Evolutionary conservation across 768 basidiomycete genomes (phyloP).

Genomic region (Galerina sulciceps): DNA sequence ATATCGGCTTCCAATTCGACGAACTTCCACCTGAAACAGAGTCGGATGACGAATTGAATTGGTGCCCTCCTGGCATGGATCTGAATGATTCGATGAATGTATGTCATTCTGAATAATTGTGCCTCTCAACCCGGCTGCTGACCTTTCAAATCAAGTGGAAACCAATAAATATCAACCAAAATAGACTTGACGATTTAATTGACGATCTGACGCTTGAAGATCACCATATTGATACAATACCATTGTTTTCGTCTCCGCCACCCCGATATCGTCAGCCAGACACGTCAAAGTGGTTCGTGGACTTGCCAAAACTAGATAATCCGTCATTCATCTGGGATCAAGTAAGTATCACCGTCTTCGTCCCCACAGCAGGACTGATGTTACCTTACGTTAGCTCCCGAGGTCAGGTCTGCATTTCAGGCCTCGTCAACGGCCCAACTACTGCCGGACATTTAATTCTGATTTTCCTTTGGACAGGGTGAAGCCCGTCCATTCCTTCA

Average conservation of each 20-base stretch:
- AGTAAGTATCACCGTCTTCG: constrained; percentile 4
- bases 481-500: constrained; percentile 35
- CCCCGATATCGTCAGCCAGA: constrained; percentile 5
- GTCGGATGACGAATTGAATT: constrained; percentile 21
- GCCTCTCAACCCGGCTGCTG: not conserved
- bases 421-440: constrained; percentile 10
- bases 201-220: constrained; percentile 4
- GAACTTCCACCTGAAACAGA: not conserved
- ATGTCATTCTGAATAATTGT: not conserved
- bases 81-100: constrained; percentile 28
- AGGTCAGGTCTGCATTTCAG: constrained; percentile 11
- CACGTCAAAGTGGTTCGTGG: constrained; percentile 11
- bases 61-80: constrained; percentile 27
- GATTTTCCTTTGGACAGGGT: constrained; percentile 23
- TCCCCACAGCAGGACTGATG: not conserved
- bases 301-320: not conserved
- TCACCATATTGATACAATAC: constrained; percentile 7
- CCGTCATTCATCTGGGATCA: constrained; percentile 19
- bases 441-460: constrained; percentile 14
- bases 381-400: constrained; percentile 1
- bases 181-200: constrained; percentile 10
- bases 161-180: constrained; percentile 13
- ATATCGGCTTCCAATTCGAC: not conserved
- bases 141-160: constrained; percentile 17
- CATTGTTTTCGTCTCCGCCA: not conserved